Evolutionary conservation across 257 asterid genomes (phyloP).

Genomic region (Solanum appendiculatum): DNA sequence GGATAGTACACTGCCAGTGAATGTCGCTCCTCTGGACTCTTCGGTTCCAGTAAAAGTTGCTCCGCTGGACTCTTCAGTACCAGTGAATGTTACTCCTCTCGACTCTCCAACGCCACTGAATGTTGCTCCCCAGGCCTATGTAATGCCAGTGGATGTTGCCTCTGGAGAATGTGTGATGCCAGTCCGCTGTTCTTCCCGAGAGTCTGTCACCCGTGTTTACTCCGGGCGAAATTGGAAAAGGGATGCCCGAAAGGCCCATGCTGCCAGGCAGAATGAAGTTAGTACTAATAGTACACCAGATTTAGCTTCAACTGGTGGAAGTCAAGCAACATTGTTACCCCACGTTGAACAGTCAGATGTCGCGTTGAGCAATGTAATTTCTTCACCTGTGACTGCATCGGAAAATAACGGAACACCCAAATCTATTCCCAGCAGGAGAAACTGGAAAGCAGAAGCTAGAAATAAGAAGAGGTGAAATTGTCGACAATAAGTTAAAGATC

Average conservation of each 20-base stretch:
- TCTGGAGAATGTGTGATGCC: conserved; percentile 9
- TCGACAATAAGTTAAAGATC: background rate
- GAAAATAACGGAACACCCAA: conserved; percentile 20
- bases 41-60: background rate
- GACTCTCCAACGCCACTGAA: conserved; percentile 19
- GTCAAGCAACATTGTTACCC: conserved; percentile 9
- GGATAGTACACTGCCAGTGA: conserved; percentile 10
- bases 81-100: conserved; percentile 17
- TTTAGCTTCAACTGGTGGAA: conserved; percentile 10
- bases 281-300: conserved; percentile 1
- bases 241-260: conserved; percentile 72
- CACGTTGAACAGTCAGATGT: conserved; percentile 6
- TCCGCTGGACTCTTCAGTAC: conserved; percentile 13
- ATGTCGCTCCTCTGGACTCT: conserved; percentile 11
- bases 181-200: conserved; percentile 5
- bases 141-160: conserved; percentile 15
- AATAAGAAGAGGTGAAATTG: conserved; percentile 40
- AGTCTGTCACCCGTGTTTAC: conserved; percentile 44
- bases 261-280: conserved; percentile 25
- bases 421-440: conserved; percentile 39
- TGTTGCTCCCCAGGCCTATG: conserved; percentile 9
- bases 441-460: conserved; percentile 95
- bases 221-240: conserved; percentile 76
- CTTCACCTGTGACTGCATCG: conserved; percentile 1
- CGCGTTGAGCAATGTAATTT: background rate